phyloP scores from a whole-genome alignment of 169 alveolate genomes.

The Cryptosporidium tyzzeri region DNA sequence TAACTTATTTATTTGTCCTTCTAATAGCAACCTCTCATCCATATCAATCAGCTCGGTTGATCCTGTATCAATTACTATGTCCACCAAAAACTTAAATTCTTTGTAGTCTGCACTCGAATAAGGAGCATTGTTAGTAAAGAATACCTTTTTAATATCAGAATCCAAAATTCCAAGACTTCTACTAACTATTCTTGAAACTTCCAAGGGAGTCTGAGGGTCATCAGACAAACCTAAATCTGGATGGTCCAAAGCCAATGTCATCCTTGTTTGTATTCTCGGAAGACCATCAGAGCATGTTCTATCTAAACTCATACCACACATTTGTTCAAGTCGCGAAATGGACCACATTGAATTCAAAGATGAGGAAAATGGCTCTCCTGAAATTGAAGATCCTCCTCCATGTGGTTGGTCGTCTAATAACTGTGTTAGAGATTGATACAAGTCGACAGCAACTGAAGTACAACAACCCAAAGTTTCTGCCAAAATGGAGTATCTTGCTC shows the following conservation, averaged over 20 bases:
- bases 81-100: slow-evolving; percentile 17
- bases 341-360: slow-evolving; percentile 54
- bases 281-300: slow-evolving; percentile 79
- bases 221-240: slow-evolving; percentile 21
- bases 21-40: not conserved
- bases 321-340: slow-evolving; percentile 79
- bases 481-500: slow-evolving; percentile 53
- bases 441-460: slow-evolving; percentile 42
- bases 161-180: slow-evolving; percentile 35
- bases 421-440: slow-evolving; percentile 46
- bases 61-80: slow-evolving; percentile 39
- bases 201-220: slow-evolving; percentile 11
- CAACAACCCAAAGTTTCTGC: slow-evolving; percentile 68
- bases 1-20: not conserved
- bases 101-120: not conserved
- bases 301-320: slow-evolving; percentile 78
- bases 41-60: slow-evolving; percentile 3
- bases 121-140: slow-evolving; percentile 9
- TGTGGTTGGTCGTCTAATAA: slow-evolving; percentile 8
- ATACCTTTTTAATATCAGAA: slow-evolving; percentile 53
- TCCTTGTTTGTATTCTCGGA: slow-evolving; percentile 53
- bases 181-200: slow-evolving; percentile 21
- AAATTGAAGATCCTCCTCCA: not conserved
- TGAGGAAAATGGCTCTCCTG: slow-evolving; percentile 6
- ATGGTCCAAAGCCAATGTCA: slow-evolving; percentile 8